A percentile compares a stretch with the other conserved stretches of the same genome.
phyloP scores from a whole-genome alignment of 2,329 filamentous ascomycete species.

The Cercospora sp. region DNA sequence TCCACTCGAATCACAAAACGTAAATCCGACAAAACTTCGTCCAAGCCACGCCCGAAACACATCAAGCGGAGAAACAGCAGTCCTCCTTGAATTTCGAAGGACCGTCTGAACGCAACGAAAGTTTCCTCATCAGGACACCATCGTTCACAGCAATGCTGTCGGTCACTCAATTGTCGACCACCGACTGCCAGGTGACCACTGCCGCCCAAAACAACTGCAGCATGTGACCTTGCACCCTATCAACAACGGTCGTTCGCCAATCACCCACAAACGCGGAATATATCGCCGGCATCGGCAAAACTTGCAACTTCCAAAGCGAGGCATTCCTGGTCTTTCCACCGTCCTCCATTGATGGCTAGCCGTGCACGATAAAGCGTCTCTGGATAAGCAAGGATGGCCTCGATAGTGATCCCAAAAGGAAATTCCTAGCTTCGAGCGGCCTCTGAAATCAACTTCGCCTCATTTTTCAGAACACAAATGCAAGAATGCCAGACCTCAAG shows the following conservation, averaged over 20 bases:
- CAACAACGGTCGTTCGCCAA: not conserved
- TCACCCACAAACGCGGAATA: not conserved
- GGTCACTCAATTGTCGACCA: too few species aligned
- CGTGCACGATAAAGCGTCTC: not conserved
- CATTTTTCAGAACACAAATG: not conserved
- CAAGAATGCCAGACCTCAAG: not conserved
- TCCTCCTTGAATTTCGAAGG: not conserved
- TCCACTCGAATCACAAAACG: not conserved
- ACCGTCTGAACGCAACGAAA: not conserved
- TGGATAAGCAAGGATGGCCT: not conserved
- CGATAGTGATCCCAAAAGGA: not conserved
- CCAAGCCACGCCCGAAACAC: conserved; percentile 16
- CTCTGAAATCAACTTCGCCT: not conserved
- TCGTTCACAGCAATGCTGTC: too few species aligned
- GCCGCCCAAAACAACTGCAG: too few species aligned
- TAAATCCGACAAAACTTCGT: conserved; percentile 12
- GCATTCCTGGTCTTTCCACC: not conserved
- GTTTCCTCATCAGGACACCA: too few species aligned
- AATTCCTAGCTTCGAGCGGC: not conserved
- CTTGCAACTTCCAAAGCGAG: not conserved
- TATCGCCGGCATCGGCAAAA: not conserved
- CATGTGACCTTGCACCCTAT: not conserved
- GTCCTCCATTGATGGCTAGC: not conserved
- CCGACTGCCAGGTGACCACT: too few species aligned
- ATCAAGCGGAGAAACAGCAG: conserved; percentile 6